phyloP scores from a whole-genome alignment of 768 basidiomycete genomes.

The Leccinellum rugosiceps region DNA sequence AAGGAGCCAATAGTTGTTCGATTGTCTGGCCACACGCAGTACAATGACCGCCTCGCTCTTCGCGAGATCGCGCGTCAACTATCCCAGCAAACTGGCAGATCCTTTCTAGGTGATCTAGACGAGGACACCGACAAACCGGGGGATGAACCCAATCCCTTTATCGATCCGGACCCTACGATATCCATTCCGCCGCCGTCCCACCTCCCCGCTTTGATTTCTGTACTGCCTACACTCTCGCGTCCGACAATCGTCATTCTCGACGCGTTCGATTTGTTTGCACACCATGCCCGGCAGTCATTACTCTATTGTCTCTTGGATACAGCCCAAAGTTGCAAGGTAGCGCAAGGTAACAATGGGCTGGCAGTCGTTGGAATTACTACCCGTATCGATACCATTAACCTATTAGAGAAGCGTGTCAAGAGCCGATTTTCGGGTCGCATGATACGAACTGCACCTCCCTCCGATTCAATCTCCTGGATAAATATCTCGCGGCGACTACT shows the following conservation, averaged over 20 bases:
- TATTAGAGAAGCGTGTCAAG: slow-evolving; percentile 95
- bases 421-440: slow-evolving; percentile 95
- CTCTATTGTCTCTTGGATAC: slow-evolving; percentile 96
- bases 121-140: slow-evolving; percentile 31
- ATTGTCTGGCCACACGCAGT: slow-evolving; percentile 82
- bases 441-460: slow-evolving; percentile 68
- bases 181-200: slow-evolving; percentile 64
- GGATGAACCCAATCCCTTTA: slow-evolving; percentile 50
- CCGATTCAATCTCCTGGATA: slow-evolving; percentile 47
- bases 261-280: slow-evolving; percentile 89
- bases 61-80: slow-evolving; percentile 89
- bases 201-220: slow-evolving; percentile 68
- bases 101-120: slow-evolving; percentile 41
- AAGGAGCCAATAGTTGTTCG: slow-evolving; percentile 68
- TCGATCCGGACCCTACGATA: slow-evolving; percentile 35
- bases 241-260: slow-evolving; percentile 84
- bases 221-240: slow-evolving; percentile 75
- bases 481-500: slow-evolving; percentile 48
- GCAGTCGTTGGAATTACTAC: slow-evolving; percentile 86
- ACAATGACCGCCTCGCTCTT: slow-evolving; percentile 85
- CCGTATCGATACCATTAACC: slow-evolving; percentile 82
- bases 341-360: slow-evolving; percentile 59
- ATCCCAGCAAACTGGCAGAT: slow-evolving; percentile 66
- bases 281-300: slow-evolving; percentile 87
- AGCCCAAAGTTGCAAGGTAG: slow-evolving; percentile 77